Evolutionary conservation across 352 stramenopile genomes (phyloP).

Genomic region (Phytophthora sojae): DNA sequence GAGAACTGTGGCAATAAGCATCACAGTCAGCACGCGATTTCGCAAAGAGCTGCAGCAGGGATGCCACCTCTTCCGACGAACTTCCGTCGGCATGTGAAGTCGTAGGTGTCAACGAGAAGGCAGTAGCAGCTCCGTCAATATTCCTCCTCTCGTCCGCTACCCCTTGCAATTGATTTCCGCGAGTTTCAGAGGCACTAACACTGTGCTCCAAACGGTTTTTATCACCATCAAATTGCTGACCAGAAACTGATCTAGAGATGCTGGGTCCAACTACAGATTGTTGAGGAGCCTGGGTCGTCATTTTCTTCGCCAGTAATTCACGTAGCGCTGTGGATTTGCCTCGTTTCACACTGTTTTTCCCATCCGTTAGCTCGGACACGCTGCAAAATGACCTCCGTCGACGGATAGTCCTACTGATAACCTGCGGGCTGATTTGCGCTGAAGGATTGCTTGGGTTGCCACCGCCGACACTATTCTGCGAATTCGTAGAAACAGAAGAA

Average conservation of each 20-base stretch:
- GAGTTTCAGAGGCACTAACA: conserved; percentile 22
- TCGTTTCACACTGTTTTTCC: conserved; percentile 42
- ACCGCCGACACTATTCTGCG: conserved; percentile 31
- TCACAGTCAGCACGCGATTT: conserved; percentile 77
- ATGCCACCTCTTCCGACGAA: conserved; percentile 54
- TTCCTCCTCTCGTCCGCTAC: conserved; percentile 20
- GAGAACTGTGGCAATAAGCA: conserved; percentile 68
- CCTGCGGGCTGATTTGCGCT: conserved; percentile 32
- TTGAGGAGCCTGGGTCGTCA: conserved; percentile 31
- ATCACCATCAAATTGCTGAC: conserved; percentile 35
- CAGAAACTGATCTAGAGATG: conserved; percentile 34
- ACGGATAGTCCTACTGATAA: conserved; percentile 52
- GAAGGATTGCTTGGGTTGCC: conserved; percentile 32
- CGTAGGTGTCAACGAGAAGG: conserved; percentile 4
- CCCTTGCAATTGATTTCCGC: conserved; percentile 15
- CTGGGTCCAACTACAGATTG: conserved; percentile 10
- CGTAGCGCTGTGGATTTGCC: conserved; percentile 57
- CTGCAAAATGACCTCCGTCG: conserved; percentile 79
- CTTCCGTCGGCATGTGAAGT: conserved; percentile 23
- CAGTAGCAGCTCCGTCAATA: conserved; percentile 17
- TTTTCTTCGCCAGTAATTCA: conserved; percentile 67
- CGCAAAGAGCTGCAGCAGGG: conserved; percentile 74
- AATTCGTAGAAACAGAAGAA: conserved; percentile 36
- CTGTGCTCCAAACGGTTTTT: conserved; percentile 25
- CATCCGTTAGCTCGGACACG: conserved; percentile 60